Evolutionary conservation across 345 rosid species (phyloP).

Genomic region (Corchorus olitorius): DNA sequence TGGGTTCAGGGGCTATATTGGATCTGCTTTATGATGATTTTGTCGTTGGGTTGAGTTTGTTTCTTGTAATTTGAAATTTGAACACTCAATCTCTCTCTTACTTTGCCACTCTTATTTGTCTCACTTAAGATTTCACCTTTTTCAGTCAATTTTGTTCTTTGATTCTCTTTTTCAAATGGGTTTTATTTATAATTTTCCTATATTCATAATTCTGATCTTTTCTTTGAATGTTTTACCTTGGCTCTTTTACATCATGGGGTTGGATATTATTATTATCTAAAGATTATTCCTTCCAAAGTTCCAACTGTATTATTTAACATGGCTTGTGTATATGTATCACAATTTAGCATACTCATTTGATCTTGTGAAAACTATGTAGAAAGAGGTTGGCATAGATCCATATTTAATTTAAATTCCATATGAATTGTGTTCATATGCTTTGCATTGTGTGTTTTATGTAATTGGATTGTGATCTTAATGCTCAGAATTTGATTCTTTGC

Average conservation of each 20-base stretch:
- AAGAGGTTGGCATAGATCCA: slow-evolving; percentile 22
- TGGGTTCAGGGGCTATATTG: slow-evolving; percentile 15
- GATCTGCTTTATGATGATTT: slow-evolving; percentile 25
- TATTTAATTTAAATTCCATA: slow-evolving; percentile 13
- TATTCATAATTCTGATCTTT: slow-evolving; percentile 8
- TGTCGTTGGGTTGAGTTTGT: not conserved
- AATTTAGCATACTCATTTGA: not conserved
- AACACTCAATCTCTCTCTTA: slow-evolving; percentile 2
- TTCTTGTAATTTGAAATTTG: not conserved
- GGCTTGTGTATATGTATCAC: not conserved
- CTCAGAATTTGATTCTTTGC: slow-evolving; percentile 15
- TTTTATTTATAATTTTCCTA: slow-evolving; percentile 19
- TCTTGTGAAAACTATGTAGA: slow-evolving; percentile 12
- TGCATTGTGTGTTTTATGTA: slow-evolving; percentile 17
- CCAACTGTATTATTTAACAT: not conserved
- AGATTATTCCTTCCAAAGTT: not conserved
- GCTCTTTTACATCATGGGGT: not conserved
- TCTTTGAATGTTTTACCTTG: not conserved
- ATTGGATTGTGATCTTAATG: slow-evolving; percentile 19
- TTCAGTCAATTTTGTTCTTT: slow-evolving; percentile 7
- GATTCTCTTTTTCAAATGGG: slow-evolving; percentile 14
- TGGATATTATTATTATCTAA: not conserved
- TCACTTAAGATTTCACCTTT: not conserved
- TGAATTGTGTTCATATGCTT: slow-evolving; percentile 10
- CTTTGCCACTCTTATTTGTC: not conserved